Evolutionary conservation across 495 filamentous ascomycete species (phyloP).

Genomic region (Physcia stellaris): DNA sequence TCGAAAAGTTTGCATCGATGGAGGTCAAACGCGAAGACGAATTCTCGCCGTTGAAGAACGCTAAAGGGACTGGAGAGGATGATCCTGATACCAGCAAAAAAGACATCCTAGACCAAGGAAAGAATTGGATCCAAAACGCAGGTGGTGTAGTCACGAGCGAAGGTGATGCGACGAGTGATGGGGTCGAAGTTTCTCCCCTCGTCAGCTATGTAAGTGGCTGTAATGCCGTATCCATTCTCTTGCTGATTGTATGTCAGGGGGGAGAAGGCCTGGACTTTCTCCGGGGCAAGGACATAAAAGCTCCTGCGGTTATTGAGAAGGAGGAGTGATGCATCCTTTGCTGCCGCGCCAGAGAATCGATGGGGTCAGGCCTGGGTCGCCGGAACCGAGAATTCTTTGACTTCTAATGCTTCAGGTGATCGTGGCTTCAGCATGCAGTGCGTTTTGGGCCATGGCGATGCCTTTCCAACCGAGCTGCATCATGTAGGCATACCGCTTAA

Average conservation of each 20-base stretch:
- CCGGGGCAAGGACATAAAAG: conserved; percentile 58
- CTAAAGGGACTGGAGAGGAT: conserved; percentile 77
- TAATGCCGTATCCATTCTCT: conserved; percentile 5
- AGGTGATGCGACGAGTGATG: conserved; percentile 37
- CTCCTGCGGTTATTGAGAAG: conserved; percentile 64
- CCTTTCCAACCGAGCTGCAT: too few relatives aligned
- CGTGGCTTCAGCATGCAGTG: too few relatives aligned
- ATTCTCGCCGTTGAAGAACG: conserved; percentile 98
- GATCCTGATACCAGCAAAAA: conserved; percentile 81
- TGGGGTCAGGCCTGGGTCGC: too few relatives aligned
- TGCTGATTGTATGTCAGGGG: conserved; percentile 41
- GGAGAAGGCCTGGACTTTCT: conserved; percentile 81
- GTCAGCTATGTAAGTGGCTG: conserved; percentile 77
- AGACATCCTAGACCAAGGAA: conserved; percentile 83
- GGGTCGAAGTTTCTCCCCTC: conserved; percentile 84
- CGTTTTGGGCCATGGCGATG: too few relatives aligned
- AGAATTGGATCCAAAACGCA: conserved; percentile 65
- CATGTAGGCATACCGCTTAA: too few relatives aligned
- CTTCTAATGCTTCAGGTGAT: too few relatives aligned
- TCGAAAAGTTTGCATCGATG: conserved; percentile 85
- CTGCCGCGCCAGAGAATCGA: too few relatives aligned
- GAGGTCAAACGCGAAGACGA: conserved; percentile 96
- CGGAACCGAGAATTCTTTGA: too few relatives aligned
- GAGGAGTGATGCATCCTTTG: too few relatives aligned
- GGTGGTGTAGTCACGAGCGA: conserved; percentile 69